Conservation (phyloP, 495 filamentous ascomycete genomes). For the Daldinia caldariorum region DNA sequence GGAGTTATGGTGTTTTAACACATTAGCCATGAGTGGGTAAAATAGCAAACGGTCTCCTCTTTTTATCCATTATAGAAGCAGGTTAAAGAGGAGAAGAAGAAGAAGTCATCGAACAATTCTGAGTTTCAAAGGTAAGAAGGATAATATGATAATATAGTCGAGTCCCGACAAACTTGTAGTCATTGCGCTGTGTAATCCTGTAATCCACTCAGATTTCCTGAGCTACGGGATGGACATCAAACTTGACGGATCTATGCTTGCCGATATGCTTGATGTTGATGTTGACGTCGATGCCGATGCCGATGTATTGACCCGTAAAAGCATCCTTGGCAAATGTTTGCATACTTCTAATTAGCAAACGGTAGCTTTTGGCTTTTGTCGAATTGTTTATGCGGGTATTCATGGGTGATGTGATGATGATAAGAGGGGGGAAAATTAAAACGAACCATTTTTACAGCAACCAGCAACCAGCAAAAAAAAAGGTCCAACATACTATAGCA, state of each 20-base stretch:
- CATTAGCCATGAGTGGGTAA: not conserved
- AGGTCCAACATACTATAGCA: not conserved
- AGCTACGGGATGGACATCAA: constrained; percentile 44
- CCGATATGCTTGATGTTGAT: not conserved
- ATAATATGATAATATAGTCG: constrained; percentile 4
- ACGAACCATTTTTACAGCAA: too few relatives aligned
- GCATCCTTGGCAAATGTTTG: too few relatives aligned
- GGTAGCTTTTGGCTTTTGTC: too few relatives aligned
- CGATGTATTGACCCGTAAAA: too few relatives aligned
- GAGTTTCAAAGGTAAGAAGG: constrained; percentile 27
- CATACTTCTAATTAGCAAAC: too few relatives aligned
- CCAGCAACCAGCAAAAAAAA: too few relatives aligned
- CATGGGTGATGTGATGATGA: too few relatives aligned
- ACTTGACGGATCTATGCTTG: constrained; percentile 30
- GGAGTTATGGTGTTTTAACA: not conserved
- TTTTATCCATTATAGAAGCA: not conserved
- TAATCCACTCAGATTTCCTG: constrained; percentile 30
- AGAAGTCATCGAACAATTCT: constrained; percentile 12
- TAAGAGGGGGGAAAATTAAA: too few relatives aligned
- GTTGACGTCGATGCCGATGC: not conserved
- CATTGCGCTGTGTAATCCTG: too few relatives aligned
- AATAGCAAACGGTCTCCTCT: not conserved
- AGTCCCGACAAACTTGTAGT: constrained; percentile 11
- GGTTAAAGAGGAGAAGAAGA: not conserved
- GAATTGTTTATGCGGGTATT: too few relatives aligned